These are phyloP conservation scores for Amauroascus niger DNA, from an alignment of 2,329 filamentous ascomycete genomes.

Conservation along the genomic window DNA sequence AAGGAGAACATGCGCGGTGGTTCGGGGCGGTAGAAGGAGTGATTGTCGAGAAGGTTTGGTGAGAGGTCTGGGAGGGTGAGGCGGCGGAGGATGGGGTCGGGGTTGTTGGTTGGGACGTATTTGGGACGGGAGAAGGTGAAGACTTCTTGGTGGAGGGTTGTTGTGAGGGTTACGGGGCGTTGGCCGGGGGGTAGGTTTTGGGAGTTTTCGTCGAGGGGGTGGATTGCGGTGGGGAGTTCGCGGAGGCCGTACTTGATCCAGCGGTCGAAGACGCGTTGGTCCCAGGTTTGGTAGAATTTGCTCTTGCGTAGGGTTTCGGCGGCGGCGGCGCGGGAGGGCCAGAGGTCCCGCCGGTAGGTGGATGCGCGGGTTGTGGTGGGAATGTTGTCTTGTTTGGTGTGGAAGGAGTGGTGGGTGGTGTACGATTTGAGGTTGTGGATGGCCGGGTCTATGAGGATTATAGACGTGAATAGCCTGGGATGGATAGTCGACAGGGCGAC, in stretches of 20 bases:
- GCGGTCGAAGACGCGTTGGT: slow-evolving; percentile 63
- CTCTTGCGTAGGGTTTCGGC: slow-evolving; percentile 55
- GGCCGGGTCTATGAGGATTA: slow-evolving; percentile 78
- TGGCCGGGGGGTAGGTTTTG: slow-evolving; percentile 53
- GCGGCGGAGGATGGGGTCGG: slow-evolving; percentile 30
- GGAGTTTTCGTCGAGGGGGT: slow-evolving; percentile 23
- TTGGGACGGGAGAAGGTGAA: slow-evolving; percentile 42
- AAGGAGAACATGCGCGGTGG: slow-evolving; percentile 30
- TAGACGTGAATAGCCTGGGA: slow-evolving; percentile 64
- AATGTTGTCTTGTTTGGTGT: slow-evolving; percentile 22
- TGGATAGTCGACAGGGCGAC: slow-evolving; percentile 64
- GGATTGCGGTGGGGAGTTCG: slow-evolving; percentile 53
- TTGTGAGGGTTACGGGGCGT: slow-evolving; percentile 57
- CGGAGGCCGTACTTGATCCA: slow-evolving; percentile 68
- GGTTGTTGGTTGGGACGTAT: slow-evolving; percentile 50
- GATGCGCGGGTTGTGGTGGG: slow-evolving; percentile 46
- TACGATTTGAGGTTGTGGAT: slow-evolving; percentile 44
- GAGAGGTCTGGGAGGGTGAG: slow-evolving; percentile 39
- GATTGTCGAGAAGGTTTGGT: slow-evolving; percentile 20
- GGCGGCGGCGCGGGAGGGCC: slow-evolving; percentile 67
- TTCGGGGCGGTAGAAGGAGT: slow-evolving; percentile 40
- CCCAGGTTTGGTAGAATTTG: slow-evolving; percentile 75
- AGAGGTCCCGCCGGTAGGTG: slow-evolving; percentile 63
- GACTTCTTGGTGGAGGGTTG: slow-evolving; percentile 81
- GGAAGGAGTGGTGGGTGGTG: slow-evolving; percentile 37